Base-by-base conservation (phyloP, 257 asterid species). In the Pogostemon cablin region DNA sequence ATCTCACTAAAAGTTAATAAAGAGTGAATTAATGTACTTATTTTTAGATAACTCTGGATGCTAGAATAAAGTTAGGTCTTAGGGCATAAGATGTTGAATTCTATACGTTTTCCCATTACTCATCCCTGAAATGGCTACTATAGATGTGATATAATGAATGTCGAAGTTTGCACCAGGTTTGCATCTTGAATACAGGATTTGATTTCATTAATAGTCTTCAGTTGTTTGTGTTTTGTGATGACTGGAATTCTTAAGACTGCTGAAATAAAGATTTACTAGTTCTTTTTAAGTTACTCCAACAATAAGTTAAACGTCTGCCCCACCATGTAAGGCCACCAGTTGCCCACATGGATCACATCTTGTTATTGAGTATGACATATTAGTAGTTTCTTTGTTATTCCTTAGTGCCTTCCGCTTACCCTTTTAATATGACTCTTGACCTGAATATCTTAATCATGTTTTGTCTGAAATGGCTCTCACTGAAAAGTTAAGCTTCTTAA, bases 71-170 rank as follows among this genome's bases (percentile, higher is more conserved):
- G 32, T 25, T 25, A 25, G 32, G 32, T 25, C 32, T 49, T 8
- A 55, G 55, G 54, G 5, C 9, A 8, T 68, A 12, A 54, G 73
- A 53, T 55, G 20, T 68, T 68, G 44, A 35, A 35, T 57, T 34
- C 63, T 15, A 15, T 15, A 15, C 17, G 17, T 15, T 15, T 15
- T 9, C 44, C 11, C 12, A 34, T 43, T 47, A 20, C 44, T 44
- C 69, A 44, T 63, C 3, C 67, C 34, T 62, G 17, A 39, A 12
- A 12, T 12, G 32, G 67, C 50, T 41, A 6, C 11, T 12, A 41
- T 62, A 41, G 38, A 41, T 4, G 67, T 1, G 38, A 11, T 60
- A 10, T 11, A 6, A 62, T 37, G 50, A 12, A 37, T 3, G 56
- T 3, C 32, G 1, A 25, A 25, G 32, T 1, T 25, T 25, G 32